Evolutionary conservation across 768 basidiomycete genomes (phyloP), one percentile per base, ranked within the genome.

Genomic region (Tricholoma bakamatsutake): DNA sequence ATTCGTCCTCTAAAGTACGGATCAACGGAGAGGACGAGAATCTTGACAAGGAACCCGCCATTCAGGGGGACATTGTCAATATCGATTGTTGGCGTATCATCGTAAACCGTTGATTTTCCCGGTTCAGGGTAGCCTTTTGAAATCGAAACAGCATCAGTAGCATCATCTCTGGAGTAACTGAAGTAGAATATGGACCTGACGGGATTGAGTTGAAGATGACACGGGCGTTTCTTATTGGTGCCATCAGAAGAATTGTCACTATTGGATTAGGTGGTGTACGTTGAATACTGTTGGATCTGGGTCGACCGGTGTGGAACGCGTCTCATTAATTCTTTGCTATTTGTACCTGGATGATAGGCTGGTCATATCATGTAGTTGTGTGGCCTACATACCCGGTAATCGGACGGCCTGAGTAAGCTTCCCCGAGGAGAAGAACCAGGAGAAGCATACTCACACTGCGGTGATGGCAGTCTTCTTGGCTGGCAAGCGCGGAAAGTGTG

Each of bases 1-100:
- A 79, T 77, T 39, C 62, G 58, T 9, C 69, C 68, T 13, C 74
- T 58, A 57, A 78, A 27, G 58, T 76, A 78, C 0, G 79, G 79
- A 50, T 81, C 81, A 39, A 80, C 62, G 13, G 74, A 75, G 13
- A 81, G 59, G 5, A 70, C 66, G 12, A 80, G 66, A 0, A 71
- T 73, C 64, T 79, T 81, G 57, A 78, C 56, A 27, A 81, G 61
- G 48, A 76, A 59, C 0, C 74, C 73, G 0, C 75, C 73, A 28
- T 75, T 62, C 48, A 77, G 62, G 0, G 67, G 61, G 0, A 72
- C 69, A 35, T 54, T 69, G 1, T 77, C 76, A 8, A 76, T 55
- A 59, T 81, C 79, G 57, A 82, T 80, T 1, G 65, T 71, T 52
- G 71, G 62, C 15, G 62, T 72, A 0, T 55, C 64, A 58, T 80